Evolutionary conservation across 129 eudicot genomes (phyloP).

Genomic region (Mikania micrantha): DNA sequence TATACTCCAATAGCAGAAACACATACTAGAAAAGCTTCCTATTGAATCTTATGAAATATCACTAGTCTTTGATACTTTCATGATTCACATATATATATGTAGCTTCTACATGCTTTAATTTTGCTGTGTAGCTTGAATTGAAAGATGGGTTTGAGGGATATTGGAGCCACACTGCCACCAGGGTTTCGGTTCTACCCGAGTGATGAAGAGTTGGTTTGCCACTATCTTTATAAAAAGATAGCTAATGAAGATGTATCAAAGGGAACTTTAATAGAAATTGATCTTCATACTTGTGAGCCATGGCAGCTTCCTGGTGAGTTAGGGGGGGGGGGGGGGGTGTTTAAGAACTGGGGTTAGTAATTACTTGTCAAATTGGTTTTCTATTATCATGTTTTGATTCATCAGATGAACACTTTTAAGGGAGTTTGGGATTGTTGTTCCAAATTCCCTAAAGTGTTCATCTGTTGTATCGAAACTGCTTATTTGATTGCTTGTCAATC

Average conservation of each 20-base stretch:
- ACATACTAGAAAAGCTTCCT: not conserved
- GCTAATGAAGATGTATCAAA: slow-evolving; percentile 55
- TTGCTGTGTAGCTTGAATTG: not conserved
- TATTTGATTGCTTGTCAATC: not conserved
- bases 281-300: slow-evolving; percentile 94
- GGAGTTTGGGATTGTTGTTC: not conserved
- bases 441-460: too few relatives aligned
- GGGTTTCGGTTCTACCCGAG: slow-evolving; percentile 92
- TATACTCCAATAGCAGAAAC: slow-evolving; percentile 16
- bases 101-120: not conserved
- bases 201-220: slow-evolving; percentile 88
- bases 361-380: too few relatives aligned
- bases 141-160: slow-evolving; percentile 73
- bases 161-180: slow-evolving; percentile 87
- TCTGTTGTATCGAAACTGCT: too few relatives aligned
- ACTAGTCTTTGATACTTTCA: slow-evolving; percentile 4
- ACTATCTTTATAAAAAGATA: slow-evolving; percentile 78
- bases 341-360: too few relatives aligned
- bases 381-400: not conserved
- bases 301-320: slow-evolving; percentile 96
- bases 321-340: not conserved
- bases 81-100: not conserved
- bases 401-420: not conserved
- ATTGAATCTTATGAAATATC: not conserved
- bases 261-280: slow-evolving; percentile 74